A percentile compares a stretch with the other conserved stretches of the same genome.
phyloP scores from a whole-genome alignment of 2,329 filamentous ascomycete species.

The Aspergillus fijiensis region DNA sequence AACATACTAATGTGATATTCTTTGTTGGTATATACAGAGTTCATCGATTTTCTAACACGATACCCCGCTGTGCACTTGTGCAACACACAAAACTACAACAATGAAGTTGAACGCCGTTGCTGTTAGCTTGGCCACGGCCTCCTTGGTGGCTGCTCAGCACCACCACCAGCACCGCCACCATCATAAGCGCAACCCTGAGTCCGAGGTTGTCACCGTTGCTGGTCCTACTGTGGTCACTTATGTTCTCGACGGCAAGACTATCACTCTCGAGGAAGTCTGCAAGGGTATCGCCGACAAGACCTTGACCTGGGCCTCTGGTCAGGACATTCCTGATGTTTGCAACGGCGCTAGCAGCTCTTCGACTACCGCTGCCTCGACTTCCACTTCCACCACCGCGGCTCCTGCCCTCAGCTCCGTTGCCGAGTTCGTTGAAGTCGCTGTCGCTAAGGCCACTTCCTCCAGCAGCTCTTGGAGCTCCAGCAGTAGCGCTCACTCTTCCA shows the following conservation, averaged over 20 bases:
- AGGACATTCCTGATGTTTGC: slow-evolving; percentile 58
- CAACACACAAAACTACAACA: slow-evolving; percentile 17
- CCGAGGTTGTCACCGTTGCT: slow-evolving; percentile 55
- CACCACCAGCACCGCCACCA: slow-evolving; percentile 45
- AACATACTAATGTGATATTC: neutral
- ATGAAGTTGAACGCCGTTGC: slow-evolving; percentile 46
- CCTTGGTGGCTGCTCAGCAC: slow-evolving; percentile 45
- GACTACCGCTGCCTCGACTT: slow-evolving; percentile 33
- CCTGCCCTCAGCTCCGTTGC: slow-evolving; percentile 22
- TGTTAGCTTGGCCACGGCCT: slow-evolving; percentile 43
- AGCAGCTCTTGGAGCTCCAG: slow-evolving; percentile 27
- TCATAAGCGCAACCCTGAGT: slow-evolving; percentile 43
- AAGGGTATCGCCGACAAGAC: slow-evolving; percentile 69
- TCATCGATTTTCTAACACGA: slow-evolving; percentile 1
- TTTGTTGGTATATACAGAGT: neutral
- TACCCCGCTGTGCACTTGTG: slow-evolving; percentile 1
- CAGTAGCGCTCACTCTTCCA: slow-evolving; percentile 21
- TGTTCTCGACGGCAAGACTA: slow-evolving; percentile 59
- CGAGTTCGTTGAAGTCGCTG: slow-evolving; percentile 54
- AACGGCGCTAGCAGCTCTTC: slow-evolving; percentile 35
- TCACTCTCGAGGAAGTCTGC: slow-evolving; percentile 59
- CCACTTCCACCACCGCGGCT: slow-evolving; percentile 33
- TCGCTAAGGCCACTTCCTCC: slow-evolving; percentile 29
- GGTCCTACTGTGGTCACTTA: slow-evolving; percentile 69
- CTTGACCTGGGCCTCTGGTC: slow-evolving; percentile 63